Base-by-base conservation (phyloP, 805 yeast genomes). In the Torulaspora microellipsoides region DNA sequence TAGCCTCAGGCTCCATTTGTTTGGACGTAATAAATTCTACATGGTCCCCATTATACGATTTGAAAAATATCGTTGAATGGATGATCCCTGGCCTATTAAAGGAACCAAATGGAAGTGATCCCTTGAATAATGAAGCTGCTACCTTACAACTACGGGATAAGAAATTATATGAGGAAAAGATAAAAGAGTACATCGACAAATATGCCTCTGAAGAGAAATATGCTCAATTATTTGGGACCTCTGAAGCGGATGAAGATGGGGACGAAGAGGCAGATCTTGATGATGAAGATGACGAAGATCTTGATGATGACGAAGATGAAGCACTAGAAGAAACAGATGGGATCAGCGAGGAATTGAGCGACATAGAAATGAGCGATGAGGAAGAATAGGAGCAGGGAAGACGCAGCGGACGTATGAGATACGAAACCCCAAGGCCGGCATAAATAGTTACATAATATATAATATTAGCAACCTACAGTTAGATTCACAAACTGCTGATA, bases 41-140 rank as follows among this genome's bases (percentile, higher is more conserved):
- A 0, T 91, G 99, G 99, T 85, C 95, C 33, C 98, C 99, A 1
- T 85, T 91, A 88, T 91, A 89, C 70, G 97, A 93, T 43, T 75
- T 93, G 52, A 71, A 82, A 52, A 93, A 93, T 62, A 85, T 91
- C 20, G 87, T 93, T 62, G 98, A 91, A 58, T 83, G 87, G 60
- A 93, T 91, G 68, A 69, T 91, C 47, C 99, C 99, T 6, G 98
- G 95, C 56, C 69, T 91, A 45, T 70, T 91, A 49, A 77, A 90
- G 43, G 93, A 91, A 59, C 97, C 98, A 14, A 91, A 91, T 59
- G 91, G 98, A 1, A 72, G 91, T 11, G 99, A 91, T 63, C 99
- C 99, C 1, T 73, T 91, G 49, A 91, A 91, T 58, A 81, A 89
- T 9, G 93, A 85, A 47, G 98, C 98, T 0, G 86, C 95, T 5